Evolutionary conservation across 1,139 yeast genomes (phyloP), one percentile per base, ranked within the genome.

Genomic region (Candida tropicalis): DNA sequence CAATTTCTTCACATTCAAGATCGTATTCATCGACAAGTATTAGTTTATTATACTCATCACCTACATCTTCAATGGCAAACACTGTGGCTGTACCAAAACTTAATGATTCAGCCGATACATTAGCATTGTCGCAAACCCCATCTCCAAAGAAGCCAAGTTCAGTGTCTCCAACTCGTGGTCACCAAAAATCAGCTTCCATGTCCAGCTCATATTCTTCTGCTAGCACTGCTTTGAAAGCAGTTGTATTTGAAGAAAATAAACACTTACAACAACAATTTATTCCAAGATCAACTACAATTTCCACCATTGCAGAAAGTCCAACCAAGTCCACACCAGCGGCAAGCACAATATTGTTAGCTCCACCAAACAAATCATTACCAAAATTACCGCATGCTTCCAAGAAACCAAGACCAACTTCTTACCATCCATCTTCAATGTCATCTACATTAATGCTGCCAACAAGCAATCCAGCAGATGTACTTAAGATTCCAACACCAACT

Each of bases 381-480:
- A 66, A 67, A 53, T 62, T 72, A 43, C 77, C 77, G 16, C 74
- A 66, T 44, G 62, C 73, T 10, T 65, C 65, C 39, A 77, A 80
- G 59, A 83, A 78, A 56, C 90, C 88, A 42, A 77, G 95, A 60
- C 93, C 95, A 38, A 85, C 91, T 0, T 84, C 91, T 7, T 86
- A 84, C 57, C 91, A 86, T 57, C 93, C 95, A 10, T 67, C 72
- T 22, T 70, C 76, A n/a, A 63, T 70, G 66, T 55, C 72, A 8
- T 66, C 73, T 4, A 58, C 70, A n/a, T 56, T 66, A 33, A 56
- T 64, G 45, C 51, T 56, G 4, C 49, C 43, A 10, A 44, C 54
- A 26, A 54, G 48, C 37, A 58, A 56, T 43, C 44, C 62, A 10
- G 57, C 66, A 6, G 73, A 68, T 26, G 65, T 61, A 42, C 59